phyloP scores from a whole-genome alignment of 2,329 filamentous ascomycete species.

The Macrophomina pseudophaseolina region DNA sequence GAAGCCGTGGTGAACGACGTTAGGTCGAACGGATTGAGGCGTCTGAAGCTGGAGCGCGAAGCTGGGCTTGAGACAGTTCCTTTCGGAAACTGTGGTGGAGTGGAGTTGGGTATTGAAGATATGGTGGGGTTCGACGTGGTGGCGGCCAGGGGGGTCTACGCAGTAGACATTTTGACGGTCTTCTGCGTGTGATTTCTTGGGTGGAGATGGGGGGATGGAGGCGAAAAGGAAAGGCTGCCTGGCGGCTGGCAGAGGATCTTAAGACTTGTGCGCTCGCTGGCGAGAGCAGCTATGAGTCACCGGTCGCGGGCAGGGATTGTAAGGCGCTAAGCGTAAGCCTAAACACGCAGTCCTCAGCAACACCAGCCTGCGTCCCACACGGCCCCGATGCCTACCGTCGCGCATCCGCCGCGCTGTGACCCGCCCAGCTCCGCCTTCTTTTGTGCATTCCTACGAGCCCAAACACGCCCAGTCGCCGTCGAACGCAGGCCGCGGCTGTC shows the following conservation, averaged over 20 bases:
- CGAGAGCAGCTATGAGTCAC: not conserved
- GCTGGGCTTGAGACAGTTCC: slow-evolving; percentile 66
- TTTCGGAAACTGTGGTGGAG: slow-evolving; percentile 39
- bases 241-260: not conserved
- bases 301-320: not conserved
- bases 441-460: too few species aligned
- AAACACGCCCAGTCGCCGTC: too few species aligned
- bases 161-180: slow-evolving; percentile 12
- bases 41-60: slow-evolving; percentile 60
- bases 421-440: too few species aligned
- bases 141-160: not conserved
- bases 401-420: too few species aligned
- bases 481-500: too few species aligned
- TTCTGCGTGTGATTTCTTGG: not conserved
- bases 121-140: slow-evolving; percentile 30
- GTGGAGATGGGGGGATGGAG: not conserved
- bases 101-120: slow-evolving; percentile 33
- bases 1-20: slow-evolving; percentile 84
- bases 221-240: not conserved
- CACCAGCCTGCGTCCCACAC: too few species aligned
- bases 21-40: slow-evolving; percentile 67
- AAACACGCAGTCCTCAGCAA: too few species aligned
- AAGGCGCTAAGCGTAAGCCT: too few species aligned
- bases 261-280: not conserved
- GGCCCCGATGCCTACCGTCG: too few species aligned